Evolutionary conservation across 257 asterid species (phyloP).

Genomic region (Asclepias syriaca): DNA sequence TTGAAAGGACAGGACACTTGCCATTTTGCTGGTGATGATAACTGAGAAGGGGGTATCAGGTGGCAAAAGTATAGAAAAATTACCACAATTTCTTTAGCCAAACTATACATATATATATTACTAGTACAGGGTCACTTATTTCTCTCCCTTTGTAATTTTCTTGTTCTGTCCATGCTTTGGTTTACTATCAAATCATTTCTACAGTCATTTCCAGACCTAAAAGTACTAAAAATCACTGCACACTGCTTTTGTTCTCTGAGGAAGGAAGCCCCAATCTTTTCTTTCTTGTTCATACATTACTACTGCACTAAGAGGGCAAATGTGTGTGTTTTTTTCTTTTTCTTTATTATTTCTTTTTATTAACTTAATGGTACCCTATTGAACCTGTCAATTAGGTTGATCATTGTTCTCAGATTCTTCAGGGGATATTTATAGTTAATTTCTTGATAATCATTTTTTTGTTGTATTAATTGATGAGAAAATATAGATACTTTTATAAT

Average conservation of each 20-base stretch:
- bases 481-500: not conserved
- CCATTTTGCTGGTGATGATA: constrained; percentile 15
- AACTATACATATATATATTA: not conserved
- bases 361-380: too few species aligned
- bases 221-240: constrained; percentile 2
- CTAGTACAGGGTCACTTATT: not conserved
- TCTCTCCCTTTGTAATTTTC: constrained; percentile 8
- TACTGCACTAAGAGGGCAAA: not conserved
- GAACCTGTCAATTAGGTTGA: too few species aligned
- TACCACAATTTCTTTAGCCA: not conserved
- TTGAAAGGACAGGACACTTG: constrained; percentile 20
- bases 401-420: too few species aligned
- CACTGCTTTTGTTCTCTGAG: not conserved
- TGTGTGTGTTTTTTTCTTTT: not conserved
- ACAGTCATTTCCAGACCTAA: constrained; percentile 7
- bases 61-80: constrained; percentile 8
- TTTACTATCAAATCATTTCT: constrained; percentile 19
- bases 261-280: not conserved
- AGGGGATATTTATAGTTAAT: too few species aligned
- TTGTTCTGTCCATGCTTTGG: constrained; percentile 11
- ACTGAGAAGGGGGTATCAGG: not conserved
- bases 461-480: too few species aligned
- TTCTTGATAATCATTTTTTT: too few species aligned
- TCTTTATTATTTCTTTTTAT: too few species aligned
- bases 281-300: not conserved